phyloP scores from a whole-genome alignment of 2,329 filamentous ascomycete genomes.

The Trichophyton simii region DNA sequence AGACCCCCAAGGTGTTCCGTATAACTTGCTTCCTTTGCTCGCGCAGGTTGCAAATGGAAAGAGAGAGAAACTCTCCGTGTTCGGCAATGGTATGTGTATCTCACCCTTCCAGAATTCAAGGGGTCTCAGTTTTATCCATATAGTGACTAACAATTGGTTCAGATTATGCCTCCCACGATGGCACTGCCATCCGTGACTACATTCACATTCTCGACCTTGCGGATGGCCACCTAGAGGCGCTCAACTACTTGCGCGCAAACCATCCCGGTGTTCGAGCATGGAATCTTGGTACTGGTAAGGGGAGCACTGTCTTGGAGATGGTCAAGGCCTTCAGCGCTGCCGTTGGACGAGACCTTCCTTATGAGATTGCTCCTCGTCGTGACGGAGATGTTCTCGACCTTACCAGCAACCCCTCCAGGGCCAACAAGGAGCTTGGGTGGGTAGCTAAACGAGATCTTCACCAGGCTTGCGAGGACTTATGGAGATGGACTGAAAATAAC shows the following conservation, averaged over 20 bases:
- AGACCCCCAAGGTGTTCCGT: constrained; percentile 88
- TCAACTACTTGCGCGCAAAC: constrained; percentile 75
- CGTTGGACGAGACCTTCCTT: constrained; percentile 73
- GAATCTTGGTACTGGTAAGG: constrained; percentile 91
- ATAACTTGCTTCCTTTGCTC: constrained; percentile 86
- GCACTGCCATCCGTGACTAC: constrained; percentile 93
- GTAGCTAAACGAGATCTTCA: constrained; percentile 83
- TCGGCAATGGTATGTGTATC: constrained; percentile 62
- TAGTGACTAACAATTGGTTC: constrained; percentile 8
- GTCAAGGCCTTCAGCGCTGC: constrained; percentile 84
- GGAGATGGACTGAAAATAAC: constrained; percentile 96
- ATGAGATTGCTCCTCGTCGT: constrained; percentile 71
- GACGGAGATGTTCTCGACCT: constrained; percentile 88
- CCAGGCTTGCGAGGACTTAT: constrained; percentile 84
- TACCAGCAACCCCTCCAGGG: constrained; percentile 77
- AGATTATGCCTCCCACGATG: constrained; percentile 87
- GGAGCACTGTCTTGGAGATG: constrained; percentile 94
- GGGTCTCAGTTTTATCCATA: not conserved
- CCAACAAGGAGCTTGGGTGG: constrained; percentile 83
- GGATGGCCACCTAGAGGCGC: constrained; percentile 70
- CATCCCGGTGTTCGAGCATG: constrained; percentile 85
- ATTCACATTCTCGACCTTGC: constrained; percentile 92
- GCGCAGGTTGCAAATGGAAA: constrained; percentile 94
- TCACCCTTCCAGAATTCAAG: not conserved
- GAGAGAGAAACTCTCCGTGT: constrained; percentile 84